Conservation (phyloP, 345 rosid genomes). For the Eucalyptus urophylla region DNA sequence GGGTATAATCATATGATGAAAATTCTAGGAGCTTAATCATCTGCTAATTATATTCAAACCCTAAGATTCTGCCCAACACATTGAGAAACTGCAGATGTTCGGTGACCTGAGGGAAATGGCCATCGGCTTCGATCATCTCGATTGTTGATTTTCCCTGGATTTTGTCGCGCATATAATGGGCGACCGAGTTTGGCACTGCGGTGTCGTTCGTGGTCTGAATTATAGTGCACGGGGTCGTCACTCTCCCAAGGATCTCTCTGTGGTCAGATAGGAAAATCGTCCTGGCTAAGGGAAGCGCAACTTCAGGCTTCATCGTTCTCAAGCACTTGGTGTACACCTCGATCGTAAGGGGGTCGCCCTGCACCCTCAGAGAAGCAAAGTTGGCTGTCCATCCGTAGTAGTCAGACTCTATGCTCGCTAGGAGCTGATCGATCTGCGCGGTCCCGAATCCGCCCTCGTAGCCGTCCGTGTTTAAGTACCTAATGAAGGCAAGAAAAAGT, state of each 20-base stretch:
- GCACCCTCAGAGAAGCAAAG: not conserved
- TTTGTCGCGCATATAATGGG: not conserved
- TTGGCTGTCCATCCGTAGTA: not conserved
- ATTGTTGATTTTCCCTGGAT: not conserved
- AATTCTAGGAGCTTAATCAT: not conserved
- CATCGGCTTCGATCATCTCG: not conserved
- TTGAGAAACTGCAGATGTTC: not conserved
- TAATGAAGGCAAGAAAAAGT: not conserved
- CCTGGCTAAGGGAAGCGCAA: not conserved
- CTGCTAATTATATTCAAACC: not conserved
- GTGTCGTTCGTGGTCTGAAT: not conserved
- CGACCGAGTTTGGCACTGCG: not conserved
- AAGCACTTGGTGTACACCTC: not conserved
- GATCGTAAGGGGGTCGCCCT: not conserved
- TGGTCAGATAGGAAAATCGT: not conserved
- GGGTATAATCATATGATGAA: not conserved
- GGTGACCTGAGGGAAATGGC: constrained; percentile 3
- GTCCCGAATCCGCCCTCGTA: not conserved
- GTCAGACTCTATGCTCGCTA: not conserved
- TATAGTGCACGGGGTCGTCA: constrained; percentile 1
- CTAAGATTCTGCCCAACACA: not conserved
- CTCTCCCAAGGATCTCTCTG: not conserved
- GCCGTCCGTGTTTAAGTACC: not conserved
- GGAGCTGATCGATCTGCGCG: not conserved
- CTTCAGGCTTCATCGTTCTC: not conserved